Percentiles rank a stretch among this genome's conserved stretches.
Conservation (phyloP, 1,284 basidiomycete genomes). For the Coniophora puteana region DNA sequence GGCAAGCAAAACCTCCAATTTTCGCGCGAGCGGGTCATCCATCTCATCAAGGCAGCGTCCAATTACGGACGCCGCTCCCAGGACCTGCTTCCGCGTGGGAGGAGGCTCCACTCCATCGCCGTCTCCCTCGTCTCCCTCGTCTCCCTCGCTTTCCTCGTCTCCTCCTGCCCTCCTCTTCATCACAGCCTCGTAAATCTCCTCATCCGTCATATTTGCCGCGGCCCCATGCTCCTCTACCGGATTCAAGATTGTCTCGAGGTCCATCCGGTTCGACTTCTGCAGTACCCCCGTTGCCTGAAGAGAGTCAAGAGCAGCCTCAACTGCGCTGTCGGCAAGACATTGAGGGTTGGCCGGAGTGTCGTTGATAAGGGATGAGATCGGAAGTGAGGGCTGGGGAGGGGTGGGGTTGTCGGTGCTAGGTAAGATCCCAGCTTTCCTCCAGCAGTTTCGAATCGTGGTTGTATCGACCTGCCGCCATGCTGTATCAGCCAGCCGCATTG, state of each 20-base stretch:
- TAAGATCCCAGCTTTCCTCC: constrained; percentile 11
- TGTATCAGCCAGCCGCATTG: constrained; percentile 6
- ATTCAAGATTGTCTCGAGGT: constrained; percentile 7
- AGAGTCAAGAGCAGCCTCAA: constrained; percentile 2
- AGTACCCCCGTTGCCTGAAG: constrained; percentile 6
- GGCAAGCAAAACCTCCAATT: constrained; percentile 19
- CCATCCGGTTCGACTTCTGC: constrained; percentile 8
- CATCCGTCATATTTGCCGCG: constrained; percentile 4
- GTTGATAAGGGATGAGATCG: constrained; percentile 3
- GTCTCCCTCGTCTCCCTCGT: not conserved
- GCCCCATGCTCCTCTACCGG: not conserved
- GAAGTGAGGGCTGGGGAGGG: not conserved
- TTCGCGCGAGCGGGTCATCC: constrained; percentile 19
- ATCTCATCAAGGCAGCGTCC: constrained; percentile 13
- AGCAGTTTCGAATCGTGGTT: constrained; percentile 9
- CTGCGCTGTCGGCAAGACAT: too few species aligned
- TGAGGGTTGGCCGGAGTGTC: too few species aligned
- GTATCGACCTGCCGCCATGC: constrained; percentile 10
- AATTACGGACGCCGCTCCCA: constrained; percentile 13
- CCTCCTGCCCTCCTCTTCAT: constrained; percentile 1
- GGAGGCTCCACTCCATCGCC: not conserved
- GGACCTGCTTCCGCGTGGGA: constrained; percentile 9
- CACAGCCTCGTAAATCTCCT: constrained; percentile 9
- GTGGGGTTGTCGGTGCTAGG: too few species aligned
- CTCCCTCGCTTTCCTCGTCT: constrained; percentile 1